These are phyloP conservation scores for Auricularia heimuer DNA, from an alignment of 768 basidiomycete species.

Conservation along the genomic window DNA sequence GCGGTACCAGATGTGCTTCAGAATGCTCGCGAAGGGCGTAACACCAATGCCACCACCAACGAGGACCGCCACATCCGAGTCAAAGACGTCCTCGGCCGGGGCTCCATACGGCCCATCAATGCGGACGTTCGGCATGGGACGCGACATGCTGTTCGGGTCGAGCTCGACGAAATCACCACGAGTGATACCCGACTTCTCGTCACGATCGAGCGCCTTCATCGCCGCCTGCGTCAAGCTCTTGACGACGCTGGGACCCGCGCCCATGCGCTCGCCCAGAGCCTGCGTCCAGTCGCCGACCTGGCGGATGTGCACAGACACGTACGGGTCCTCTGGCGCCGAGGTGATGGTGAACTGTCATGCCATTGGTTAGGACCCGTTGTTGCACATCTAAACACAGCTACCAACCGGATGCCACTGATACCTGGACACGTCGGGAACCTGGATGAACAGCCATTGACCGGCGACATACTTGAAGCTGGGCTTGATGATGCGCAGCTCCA, in stretches of 20 bases:
- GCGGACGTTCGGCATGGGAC: conserved; percentile 55
- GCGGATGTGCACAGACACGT: conserved; percentile 84
- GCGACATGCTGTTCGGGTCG: conserved; percentile 37
- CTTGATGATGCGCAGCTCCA: conserved; percentile 90
- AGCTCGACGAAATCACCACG: conserved; percentile 81
- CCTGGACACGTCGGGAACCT: conserved; percentile 74
- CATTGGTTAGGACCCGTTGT: too few species aligned
- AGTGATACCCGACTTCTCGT: conserved; percentile 30
- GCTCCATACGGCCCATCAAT: conserved; percentile 93
- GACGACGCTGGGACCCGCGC: conserved; percentile 68
- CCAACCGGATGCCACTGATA: conserved; percentile 95
- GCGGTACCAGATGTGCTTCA: conserved; percentile 94
- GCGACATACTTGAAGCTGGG: conserved; percentile 86
- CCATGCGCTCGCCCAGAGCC: conserved; percentile 76
- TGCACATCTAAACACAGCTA: conserved; percentile 9
- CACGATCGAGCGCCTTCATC: conserved; percentile 66
- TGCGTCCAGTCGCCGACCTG: conserved; percentile 88
- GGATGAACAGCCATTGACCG: conserved; percentile 87
- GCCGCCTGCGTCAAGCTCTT: conserved; percentile 70
- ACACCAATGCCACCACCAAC: conserved; percentile 94
- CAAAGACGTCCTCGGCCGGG: conserved; percentile 85
- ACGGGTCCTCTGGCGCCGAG: conserved; percentile 89
- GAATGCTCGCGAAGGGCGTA: conserved; percentile 88
- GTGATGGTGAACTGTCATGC: conserved; percentile 77
- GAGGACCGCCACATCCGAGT: conserved; percentile 78